phyloP scores from a whole-genome alignment of 2,329 filamentous ascomycete genomes.

The Aspergillus ibericus region DNA sequence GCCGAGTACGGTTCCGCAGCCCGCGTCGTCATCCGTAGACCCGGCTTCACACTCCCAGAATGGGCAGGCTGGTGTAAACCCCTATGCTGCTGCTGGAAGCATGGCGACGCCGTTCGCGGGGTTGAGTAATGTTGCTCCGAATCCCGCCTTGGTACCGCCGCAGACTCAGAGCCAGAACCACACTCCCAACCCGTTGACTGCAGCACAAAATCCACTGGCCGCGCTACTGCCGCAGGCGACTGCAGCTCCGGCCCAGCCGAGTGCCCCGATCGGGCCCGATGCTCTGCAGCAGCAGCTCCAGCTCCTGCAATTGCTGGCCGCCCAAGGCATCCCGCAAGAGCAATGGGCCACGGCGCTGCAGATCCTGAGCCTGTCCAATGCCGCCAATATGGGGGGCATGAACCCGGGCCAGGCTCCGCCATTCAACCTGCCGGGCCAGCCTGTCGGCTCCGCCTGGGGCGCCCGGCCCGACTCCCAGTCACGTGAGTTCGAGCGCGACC shows the following conservation, averaged over 20 bases:
- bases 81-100: slow-evolving; percentile 44
- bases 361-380: slow-evolving; percentile 48
- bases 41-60: slow-evolving; percentile 41
- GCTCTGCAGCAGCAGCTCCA: slow-evolving; percentile 69
- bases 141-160: slow-evolving; percentile 36
- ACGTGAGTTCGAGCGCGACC: slow-evolving; percentile 56
- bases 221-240: slow-evolving; percentile 44
- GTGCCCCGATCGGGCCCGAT: slow-evolving; percentile 38
- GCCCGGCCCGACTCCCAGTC: slow-evolving; percentile 42
- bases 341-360: slow-evolving; percentile 66
- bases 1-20: slow-evolving; percentile 44
- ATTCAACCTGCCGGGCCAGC: slow-evolving; percentile 35
- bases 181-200: slow-evolving; percentile 44
- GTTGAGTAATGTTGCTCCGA: slow-evolving; percentile 41
- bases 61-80: slow-evolving; percentile 61
- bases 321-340: slow-evolving; percentile 74
- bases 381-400: slow-evolving; percentile 35
- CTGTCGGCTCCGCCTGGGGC: slow-evolving; percentile 34
- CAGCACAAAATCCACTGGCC: slow-evolving; percentile 42
- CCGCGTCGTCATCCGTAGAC: slow-evolving; percentile 47
- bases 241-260: slow-evolving; percentile 28
- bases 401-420: slow-evolving; percentile 36
- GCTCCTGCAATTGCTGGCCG: slow-evolving; percentile 71
- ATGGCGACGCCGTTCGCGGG: slow-evolving; percentile 52
- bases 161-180: slow-evolving; percentile 44